Base-by-base conservation (phyloP, 257 asterid species). In the Solanum arcanum region DNA sequence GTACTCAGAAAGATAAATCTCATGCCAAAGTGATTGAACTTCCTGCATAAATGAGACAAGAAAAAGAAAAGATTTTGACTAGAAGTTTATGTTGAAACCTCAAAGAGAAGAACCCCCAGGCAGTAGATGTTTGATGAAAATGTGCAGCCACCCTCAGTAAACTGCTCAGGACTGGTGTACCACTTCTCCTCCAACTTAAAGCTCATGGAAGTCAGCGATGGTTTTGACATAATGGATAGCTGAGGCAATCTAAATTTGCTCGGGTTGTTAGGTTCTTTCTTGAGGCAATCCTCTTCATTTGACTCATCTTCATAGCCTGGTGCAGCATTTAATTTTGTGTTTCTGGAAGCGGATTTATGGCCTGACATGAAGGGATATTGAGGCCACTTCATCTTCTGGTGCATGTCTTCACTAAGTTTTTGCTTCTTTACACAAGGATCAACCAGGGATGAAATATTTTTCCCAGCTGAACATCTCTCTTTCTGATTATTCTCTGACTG, bases 91-190 rank as follows among this genome's bases (percentile, higher is more conserved):
- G 69, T 84, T 86, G 98, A 90, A 89, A 97, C 99, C 98, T 97
- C 99, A 90, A 97, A 96, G 78, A 97, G 92, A 91, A 97, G 96
- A 89, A 97, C 93, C 77, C 99, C 99, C 89, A 97, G 91, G 88
- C 93, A 91, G 86, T 96, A 97, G 86, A 96, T 91, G 89, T 97
- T 97, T 68, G 99, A 94, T 47, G 99, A 89, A 91, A 93, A 89
- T 23, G 96, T 89, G 90, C 92, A 91, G 66, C 84, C 90, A 81
- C 91, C 92, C 90, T 86, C 96, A 44, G 52, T 87, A 64, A 90
- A 87, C 90, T 91, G 93, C 93, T 95, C 98, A 27, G 99, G 98
- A 92, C 96, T 91, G 84, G 94, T 86, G 88, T 96, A 97, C 99
- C 99, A 97, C 86, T 92, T 94, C 90, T 89, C 93, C 92, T 97